Conservation (phyloP, 495 filamentous ascomycete genomes). For the Alectoria sarmentosa region DNA sequence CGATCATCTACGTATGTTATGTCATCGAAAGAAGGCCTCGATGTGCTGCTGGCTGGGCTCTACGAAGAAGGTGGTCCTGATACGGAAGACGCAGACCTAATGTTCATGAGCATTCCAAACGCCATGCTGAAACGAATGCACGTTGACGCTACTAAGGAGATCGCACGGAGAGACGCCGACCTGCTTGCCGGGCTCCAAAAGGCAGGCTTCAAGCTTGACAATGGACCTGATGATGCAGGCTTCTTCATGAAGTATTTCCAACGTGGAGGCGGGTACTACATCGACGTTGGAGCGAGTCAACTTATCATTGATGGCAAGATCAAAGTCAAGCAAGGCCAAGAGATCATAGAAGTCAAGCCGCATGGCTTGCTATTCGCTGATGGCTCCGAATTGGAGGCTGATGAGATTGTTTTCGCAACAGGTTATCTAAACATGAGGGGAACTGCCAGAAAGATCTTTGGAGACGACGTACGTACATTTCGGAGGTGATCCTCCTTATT, state of each 20-base stretch:
- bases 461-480: too few relatives aligned
- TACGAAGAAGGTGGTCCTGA: conserved; percentile 53
- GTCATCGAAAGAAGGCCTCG: conserved; percentile 45
- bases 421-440: conserved; percentile 73
- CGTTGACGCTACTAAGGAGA: conserved; percentile 38
- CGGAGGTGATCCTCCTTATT: too few relatives aligned
- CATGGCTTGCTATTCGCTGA: conserved; percentile 59
- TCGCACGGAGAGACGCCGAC: conserved; percentile 39
- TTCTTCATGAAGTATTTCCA: conserved; percentile 70
- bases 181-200: conserved; percentile 50
- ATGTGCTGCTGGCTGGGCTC: conserved; percentile 47
- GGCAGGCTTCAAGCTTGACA: conserved; percentile 46
- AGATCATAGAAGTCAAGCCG: conserved; percentile 53
- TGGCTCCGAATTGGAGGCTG: conserved; percentile 60
- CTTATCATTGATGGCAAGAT: conserved; percentile 73
- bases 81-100: conserved; percentile 51
- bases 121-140: conserved; percentile 47
- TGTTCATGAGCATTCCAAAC: conserved; percentile 43
- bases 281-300: conserved; percentile 61
- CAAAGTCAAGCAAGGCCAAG: conserved; percentile 63
- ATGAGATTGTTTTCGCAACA: conserved; percentile 78
- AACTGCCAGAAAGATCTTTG: conserved; percentile 55
- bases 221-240: conserved; percentile 57
- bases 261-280: conserved; percentile 72
- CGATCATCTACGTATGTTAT: conserved; percentile 68